These are phyloP conservation scores for Pilasporangium apinafurcum DNA, from an alignment of 352 stramenopile genomes.

Conservation along the genomic window DNA sequence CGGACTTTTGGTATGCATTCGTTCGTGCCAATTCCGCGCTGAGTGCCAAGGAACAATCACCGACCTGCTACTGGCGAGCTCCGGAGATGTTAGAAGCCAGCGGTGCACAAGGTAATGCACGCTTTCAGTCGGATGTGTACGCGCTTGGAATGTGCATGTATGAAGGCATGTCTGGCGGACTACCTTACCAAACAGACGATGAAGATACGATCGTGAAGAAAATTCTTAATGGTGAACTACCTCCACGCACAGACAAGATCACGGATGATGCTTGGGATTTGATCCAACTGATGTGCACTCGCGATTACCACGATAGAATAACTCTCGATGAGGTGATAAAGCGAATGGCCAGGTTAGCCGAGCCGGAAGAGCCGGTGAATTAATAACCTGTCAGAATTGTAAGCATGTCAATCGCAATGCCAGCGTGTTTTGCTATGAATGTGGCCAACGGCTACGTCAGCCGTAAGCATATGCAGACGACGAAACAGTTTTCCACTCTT, in stretches of 20 bases:
- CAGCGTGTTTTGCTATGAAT: no score
- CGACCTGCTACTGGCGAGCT: slow-evolving; percentile 11
- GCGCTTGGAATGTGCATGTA: slow-evolving; percentile 21
- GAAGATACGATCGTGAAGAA: not conserved
- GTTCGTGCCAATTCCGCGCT: slow-evolving; percentile 10
- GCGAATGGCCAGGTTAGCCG: no score
- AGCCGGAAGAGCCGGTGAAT: no score
- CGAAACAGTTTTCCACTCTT: no score
- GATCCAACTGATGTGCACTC: slow-evolving; percentile 10
- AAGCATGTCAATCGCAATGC: no score
- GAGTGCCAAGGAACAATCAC: slow-evolving; percentile 14
- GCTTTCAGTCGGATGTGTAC: slow-evolving; percentile 18
- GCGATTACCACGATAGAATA: no score
- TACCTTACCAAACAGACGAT: slow-evolving; percentile 5
- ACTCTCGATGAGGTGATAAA: no score
- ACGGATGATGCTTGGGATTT: slow-evolving; percentile 8
- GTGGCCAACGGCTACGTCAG: no score
- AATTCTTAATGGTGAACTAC: not conserved
- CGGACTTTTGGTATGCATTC: slow-evolving; percentile 23
- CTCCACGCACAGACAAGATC: not conserved
- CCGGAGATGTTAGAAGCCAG: slow-evolving; percentile 9
- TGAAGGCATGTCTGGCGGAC: slow-evolving; percentile 8
- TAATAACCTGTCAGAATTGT: no score
- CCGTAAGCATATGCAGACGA: no score
- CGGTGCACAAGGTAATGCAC: slow-evolving; percentile 2